Evolutionary conservation across 768 basidiomycete genomes (phyloP).

Genomic region (Pulveroboletus sp.): DNA sequence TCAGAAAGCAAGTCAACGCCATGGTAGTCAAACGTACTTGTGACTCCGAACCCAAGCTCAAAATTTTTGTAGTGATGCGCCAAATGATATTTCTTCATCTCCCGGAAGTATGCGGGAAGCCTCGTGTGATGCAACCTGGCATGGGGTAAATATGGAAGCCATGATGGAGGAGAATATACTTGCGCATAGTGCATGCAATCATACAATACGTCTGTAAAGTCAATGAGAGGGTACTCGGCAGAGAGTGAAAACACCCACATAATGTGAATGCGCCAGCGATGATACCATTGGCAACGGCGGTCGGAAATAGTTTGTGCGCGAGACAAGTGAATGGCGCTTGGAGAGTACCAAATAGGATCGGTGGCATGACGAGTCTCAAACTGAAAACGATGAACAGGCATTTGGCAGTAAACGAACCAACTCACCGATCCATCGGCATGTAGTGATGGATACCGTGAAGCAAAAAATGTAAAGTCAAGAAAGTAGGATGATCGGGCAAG

Average conservation of each 20-base stretch:
- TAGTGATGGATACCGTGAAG: conserved; percentile 98
- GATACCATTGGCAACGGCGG: conserved; percentile 84
- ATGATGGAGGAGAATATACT: conserved; percentile 27
- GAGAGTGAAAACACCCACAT: conserved; percentile 46
- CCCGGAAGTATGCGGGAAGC: conserved; percentile 80
- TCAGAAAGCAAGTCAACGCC: conserved; percentile 1
- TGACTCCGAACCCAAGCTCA: conserved; percentile 96
- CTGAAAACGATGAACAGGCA: conserved; percentile 34
- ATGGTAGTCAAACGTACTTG: conserved; percentile 50
- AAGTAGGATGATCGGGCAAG: conserved; percentile 79
- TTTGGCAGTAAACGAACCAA: background rate
- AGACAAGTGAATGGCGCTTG: conserved; percentile 86
- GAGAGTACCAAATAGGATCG: conserved; percentile 71
- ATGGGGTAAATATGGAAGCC: conserved; percentile 1
- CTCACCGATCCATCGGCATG: conserved; percentile 90
- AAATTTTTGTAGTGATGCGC: conserved; percentile 99
- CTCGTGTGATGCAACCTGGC: conserved; percentile 78
- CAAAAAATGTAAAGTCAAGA: conserved; percentile 86
- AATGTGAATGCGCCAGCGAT: conserved; percentile 78
- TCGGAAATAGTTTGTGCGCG: conserved; percentile 78
- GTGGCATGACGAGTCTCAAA: conserved; percentile 96
- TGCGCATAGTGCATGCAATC: conserved; percentile 93
- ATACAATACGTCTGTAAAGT: conserved; percentile 65
- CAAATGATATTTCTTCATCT: conserved; percentile 97
- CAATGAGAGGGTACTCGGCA: conserved; percentile 4